Percentiles rank a stretch among this genome's conserved stretches.
Conservation (phyloP, 1,284 basidiomycete genomes). For the Cystobasidium slooffiae region DNA sequence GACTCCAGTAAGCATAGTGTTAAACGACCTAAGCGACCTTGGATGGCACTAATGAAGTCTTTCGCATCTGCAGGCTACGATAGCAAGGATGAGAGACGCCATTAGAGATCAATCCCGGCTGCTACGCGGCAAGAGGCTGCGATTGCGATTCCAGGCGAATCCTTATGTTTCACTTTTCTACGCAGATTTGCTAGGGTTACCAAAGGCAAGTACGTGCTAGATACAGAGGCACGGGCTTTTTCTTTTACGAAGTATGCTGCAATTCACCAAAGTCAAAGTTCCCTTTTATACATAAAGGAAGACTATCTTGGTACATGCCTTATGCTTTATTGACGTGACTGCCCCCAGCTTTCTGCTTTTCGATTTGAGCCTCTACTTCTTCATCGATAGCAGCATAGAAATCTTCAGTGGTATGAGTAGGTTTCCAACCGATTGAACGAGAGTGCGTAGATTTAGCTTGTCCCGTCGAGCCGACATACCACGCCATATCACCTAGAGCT, state of each 20-base stretch:
- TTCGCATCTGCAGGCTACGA: slow-evolving; percentile 8
- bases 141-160: neutral
- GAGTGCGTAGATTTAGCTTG: slow-evolving; percentile 14
- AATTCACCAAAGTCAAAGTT: no score
- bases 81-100: slow-evolving; percentile 30
- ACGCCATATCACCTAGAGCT: slow-evolving; percentile 15
- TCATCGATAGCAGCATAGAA: slow-evolving; percentile 36
- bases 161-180: no score
- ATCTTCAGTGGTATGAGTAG: slow-evolving; percentile 31
- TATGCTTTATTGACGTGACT: slow-evolving; percentile 8
- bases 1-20: slow-evolving; percentile 9
- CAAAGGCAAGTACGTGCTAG: no score
- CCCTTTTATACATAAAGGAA: no score
- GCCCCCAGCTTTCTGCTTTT: slow-evolving; percentile 19
- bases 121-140: neutral
- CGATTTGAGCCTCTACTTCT: slow-evolving; percentile 25
- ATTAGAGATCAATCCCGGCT: neutral
- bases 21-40: neutral
- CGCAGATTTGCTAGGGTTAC: no score
- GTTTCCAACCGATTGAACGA: slow-evolving; percentile 35
- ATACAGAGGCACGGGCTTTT: no score
- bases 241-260: no score
- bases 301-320: neutral
- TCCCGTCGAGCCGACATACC: slow-evolving; percentile 18
- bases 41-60: neutral